Evolutionary conservation across 352 stramenopile genomes (phyloP).

Genomic region (Phytophthora sojae): DNA sequence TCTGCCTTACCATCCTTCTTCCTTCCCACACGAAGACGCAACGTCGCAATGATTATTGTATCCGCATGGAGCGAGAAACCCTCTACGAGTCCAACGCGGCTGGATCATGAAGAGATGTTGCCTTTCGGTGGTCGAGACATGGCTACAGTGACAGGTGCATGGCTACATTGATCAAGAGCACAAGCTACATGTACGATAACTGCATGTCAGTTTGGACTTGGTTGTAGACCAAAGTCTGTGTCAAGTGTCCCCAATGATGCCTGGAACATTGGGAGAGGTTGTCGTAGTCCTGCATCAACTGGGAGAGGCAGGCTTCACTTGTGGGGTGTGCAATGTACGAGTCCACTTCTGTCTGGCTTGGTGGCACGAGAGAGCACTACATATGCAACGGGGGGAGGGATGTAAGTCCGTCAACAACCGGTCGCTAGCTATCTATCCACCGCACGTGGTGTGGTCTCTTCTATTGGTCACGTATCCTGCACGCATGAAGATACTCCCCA

Average conservation of each 20-base stretch:
- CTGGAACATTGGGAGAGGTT: slow-evolving; percentile 1
- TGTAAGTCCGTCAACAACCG: slow-evolving; percentile 17
- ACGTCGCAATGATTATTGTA: background rate
- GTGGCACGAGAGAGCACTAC: background rate
- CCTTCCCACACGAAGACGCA: slow-evolving; percentile 9
- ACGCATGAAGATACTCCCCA: slow-evolving; percentile 28
- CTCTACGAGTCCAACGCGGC: background rate
- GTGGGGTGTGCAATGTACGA: background rate
- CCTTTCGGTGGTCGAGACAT: slow-evolving; percentile 40
- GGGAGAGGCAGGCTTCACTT: background rate
- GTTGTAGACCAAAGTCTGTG: background rate
- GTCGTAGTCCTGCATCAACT: background rate
- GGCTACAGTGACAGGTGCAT: slow-evolving; percentile 8
- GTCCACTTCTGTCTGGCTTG: background rate
- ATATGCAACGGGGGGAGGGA: slow-evolving; percentile 5
- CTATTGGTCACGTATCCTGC: slow-evolving; percentile 12
- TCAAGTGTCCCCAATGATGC: too few species aligned
- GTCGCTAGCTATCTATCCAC: slow-evolving; percentile 10
- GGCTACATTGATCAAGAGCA: background rate
- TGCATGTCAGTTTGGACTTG: too few species aligned
- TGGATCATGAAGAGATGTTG: slow-evolving; percentile 20
- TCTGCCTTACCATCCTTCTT: slow-evolving; percentile 3
- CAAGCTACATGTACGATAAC: too few species aligned
- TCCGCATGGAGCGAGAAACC: background rate
- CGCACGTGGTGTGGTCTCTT: slow-evolving; percentile 11